phyloP scores from a whole-genome alignment of 2,329 filamentous ascomycete species.

The Cladosporium sp. region DNA sequence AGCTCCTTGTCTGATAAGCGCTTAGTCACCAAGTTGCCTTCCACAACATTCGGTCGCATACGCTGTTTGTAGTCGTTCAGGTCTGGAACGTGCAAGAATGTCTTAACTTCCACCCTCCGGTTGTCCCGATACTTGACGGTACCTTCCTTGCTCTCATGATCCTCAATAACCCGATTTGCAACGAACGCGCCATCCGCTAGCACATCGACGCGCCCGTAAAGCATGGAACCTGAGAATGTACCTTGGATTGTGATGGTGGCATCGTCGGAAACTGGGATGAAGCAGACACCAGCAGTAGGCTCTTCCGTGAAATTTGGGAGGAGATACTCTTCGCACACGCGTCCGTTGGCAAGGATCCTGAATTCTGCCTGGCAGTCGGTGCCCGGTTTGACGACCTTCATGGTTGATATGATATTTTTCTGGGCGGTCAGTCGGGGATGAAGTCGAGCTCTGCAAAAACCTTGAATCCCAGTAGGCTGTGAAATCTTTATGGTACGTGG shows the following conservation, averaged over 20 bases:
- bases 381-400: constrained; percentile 35
- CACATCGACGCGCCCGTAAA: constrained; percentile 32
- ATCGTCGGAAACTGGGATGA: constrained; percentile 32
- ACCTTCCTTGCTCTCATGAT: constrained; percentile 14
- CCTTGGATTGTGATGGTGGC: constrained; percentile 31
- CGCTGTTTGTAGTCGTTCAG: neutral
- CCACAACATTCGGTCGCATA: constrained; percentile 14
- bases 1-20: constrained; percentile 2
- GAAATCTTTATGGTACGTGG: no score
- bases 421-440: no score
- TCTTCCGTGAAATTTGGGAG: constrained; percentile 29
- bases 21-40: constrained; percentile 21
- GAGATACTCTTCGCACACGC: constrained; percentile 31
- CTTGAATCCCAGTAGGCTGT: no score
- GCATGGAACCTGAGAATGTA: constrained; percentile 31
- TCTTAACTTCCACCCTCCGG: constrained; percentile 18
- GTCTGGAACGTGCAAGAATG: constrained; percentile 2
- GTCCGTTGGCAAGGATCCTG: constrained; percentile 23
- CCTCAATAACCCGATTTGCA: constrained; percentile 19
- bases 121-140: constrained; percentile 14
- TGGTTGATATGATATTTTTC: constrained; percentile 19
- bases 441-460: no score
- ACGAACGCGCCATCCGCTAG: constrained; percentile 36
- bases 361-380: constrained; percentile 33
- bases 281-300: constrained; percentile 29